Conservation (phyloP, 768 basidiomycete species). For the Termitomyces sp. region DNA sequence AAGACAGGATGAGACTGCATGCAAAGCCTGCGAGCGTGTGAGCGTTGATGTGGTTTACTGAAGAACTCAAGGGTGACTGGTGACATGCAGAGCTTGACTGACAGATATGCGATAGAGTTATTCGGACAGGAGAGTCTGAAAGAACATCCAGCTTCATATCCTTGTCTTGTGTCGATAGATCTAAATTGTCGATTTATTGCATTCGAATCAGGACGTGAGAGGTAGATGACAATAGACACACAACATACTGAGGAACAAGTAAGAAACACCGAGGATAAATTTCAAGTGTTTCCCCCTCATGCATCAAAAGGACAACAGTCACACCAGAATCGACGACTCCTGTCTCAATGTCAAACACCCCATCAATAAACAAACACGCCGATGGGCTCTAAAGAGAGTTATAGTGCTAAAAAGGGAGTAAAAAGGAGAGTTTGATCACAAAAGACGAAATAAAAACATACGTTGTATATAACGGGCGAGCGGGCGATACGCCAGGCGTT, state of each 20-base stretch:
- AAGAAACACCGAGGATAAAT: too few species aligned
- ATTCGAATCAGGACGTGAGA: neutral
- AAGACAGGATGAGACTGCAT: neutral
- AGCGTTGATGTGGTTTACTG: neutral
- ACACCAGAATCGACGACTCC: slow-evolving; percentile 17
- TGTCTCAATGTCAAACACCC: slow-evolving; percentile 19
- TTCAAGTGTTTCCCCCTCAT: too few species aligned
- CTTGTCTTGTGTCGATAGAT: neutral
- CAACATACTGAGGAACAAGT: too few species aligned
- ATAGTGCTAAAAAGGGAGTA: slow-evolving; percentile 2
- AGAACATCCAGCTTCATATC: neutral
- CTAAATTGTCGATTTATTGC: neutral
- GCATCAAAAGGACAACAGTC: neutral
- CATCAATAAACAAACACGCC: slow-evolving; percentile 17
- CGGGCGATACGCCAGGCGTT: slow-evolving; percentile 15
- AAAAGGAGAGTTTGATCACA: neutral
- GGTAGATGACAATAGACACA: too few species aligned
- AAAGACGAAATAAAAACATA: neutral
- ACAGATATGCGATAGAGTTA: neutral
- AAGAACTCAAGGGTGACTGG: neutral
- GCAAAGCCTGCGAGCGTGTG: neutral
- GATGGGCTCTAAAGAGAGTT: neutral
- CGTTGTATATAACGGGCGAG: slow-evolving; percentile 14
- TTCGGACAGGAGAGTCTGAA: neutral
- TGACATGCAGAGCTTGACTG: neutral